Evolutionary conservation across 805 yeast genomes (phyloP), one percentile per base, ranked within the genome.

Genomic region (Cyberlindnera euphorbiae): DNA sequence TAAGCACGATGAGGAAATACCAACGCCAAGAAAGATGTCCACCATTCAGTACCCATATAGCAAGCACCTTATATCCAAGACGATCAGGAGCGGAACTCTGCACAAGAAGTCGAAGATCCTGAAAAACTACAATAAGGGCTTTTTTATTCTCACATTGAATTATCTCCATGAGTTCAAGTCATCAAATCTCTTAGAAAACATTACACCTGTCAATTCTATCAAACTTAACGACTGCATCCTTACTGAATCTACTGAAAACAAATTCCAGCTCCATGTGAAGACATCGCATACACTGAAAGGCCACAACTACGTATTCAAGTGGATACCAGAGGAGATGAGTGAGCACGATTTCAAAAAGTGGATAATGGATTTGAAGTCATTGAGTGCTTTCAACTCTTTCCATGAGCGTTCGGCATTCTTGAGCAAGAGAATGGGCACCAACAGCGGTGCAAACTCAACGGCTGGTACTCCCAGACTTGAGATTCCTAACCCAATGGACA

Each of bases 101-200:
- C 95, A 87, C 56, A 75, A 96, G 58, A 75, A 95, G 52, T 83
- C 96, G 8, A 90, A 89, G 68, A 84, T 79, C 55, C 67, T 93
- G 48, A 89, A 89, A 64, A 81, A 87, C 17, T 93, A 88, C 59
- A 75, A 89, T 6, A 73, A 78, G 42, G 90, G 89, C 3, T 90
- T 86, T 76, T 90, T 84, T 58, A 95, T 90, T 12, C 67, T 90
- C 44, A 88, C 97, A 2, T 79, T 96, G 41, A 80, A 78, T 43
- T 87, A 76, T 50, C 63, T 90, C 30, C 97, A 93, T 57, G 98
- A 90, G 62, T 85, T 90, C 63, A 88, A 88, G 63, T 61, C 86
- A 1, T 58, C 75, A 3, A 95, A 89, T 56, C 67, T 95, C 32
- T 77, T 78, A 50, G 82, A 77, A 52, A 95, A 88, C 55, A 75